These are phyloP conservation scores for Xerocomus potaroensis DNA, from an alignment of 768 basidiomycete genomes.

Conservation along the genomic window DNA sequence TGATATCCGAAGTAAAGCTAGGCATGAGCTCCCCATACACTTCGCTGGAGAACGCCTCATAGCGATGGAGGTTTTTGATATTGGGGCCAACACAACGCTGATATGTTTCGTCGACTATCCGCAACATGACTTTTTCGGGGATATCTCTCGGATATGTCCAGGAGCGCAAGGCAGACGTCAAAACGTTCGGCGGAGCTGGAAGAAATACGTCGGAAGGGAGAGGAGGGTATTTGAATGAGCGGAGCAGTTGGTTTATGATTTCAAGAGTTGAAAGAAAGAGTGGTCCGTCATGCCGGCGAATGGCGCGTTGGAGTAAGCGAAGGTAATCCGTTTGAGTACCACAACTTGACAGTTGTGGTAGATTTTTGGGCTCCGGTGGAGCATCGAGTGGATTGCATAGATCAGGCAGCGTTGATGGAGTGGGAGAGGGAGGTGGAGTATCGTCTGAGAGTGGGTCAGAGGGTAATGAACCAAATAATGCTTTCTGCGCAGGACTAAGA, in stretches of 20 bases:
- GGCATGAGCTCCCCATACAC: slow-evolving; percentile 92
- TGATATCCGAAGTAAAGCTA: slow-evolving; percentile 55
- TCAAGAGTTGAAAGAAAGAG: slow-evolving; percentile 61
- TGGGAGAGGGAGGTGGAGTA: slow-evolving; percentile 33
- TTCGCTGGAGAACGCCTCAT: slow-evolving; percentile 78
- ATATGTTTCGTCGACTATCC: slow-evolving; percentile 87
- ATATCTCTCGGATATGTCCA: slow-evolving; percentile 49
- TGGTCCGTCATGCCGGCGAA: slow-evolving; percentile 66
- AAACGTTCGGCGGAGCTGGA: slow-evolving; percentile 40
- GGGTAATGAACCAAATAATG: slow-evolving; percentile 65
- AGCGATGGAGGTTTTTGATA: slow-evolving; percentile 73
- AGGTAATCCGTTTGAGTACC: slow-evolving; percentile 37
- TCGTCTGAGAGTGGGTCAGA: slow-evolving; percentile 29
- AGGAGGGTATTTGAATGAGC: slow-evolving; percentile 60
- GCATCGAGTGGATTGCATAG: slow-evolving; percentile 29
- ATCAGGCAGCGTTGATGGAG: slow-evolving; percentile 31
- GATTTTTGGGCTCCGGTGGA: slow-evolving; percentile 21
- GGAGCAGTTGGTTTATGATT: slow-evolving; percentile 58
- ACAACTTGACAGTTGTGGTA: slow-evolving; percentile 20
- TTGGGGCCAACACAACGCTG: slow-evolving; percentile 91
- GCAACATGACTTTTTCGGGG: slow-evolving; percentile 62
- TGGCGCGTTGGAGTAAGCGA: slow-evolving; percentile 63
- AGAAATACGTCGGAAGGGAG: slow-evolving; percentile 49
- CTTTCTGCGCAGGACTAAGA: slow-evolving; percentile 60
- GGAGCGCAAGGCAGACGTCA: slow-evolving; percentile 41